Conservation (phyloP, 768 basidiomycete genomes). For the Tylopilus subfusipes region DNA sequence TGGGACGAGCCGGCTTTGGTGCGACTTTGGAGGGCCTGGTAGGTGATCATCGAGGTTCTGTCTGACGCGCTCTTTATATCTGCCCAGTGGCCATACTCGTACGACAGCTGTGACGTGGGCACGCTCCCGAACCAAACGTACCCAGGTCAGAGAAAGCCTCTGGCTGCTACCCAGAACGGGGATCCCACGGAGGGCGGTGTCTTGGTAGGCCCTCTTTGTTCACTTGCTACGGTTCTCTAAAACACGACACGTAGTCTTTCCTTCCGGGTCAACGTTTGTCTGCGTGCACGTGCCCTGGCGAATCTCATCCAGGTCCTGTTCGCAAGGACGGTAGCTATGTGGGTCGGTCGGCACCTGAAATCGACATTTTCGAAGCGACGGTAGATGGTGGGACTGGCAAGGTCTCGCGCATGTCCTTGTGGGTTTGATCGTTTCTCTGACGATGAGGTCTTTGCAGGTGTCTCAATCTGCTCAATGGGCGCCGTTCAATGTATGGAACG, state of each 20-base stretch:
- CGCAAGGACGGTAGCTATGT: too few relatives aligned
- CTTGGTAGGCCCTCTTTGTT: slow-evolving; percentile 15
- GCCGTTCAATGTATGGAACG: slow-evolving; percentile 30
- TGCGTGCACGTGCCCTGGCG: too few relatives aligned
- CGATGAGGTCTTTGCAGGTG: slow-evolving; percentile 31
- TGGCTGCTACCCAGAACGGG: slow-evolving; percentile 39
- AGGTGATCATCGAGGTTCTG: slow-evolving; percentile 22
- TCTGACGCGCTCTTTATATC: background rate
- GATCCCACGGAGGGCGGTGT: slow-evolving; percentile 32
- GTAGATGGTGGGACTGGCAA: too few relatives aligned
- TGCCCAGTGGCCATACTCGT: slow-evolving; percentile 49
- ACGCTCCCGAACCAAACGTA: slow-evolving; percentile 73
- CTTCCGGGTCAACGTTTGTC: too few relatives aligned
- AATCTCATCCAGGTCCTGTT: too few relatives aligned
- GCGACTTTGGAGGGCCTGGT: slow-evolving; percentile 63
- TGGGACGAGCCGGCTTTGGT: slow-evolving; percentile 51
- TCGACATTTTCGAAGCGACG: too few relatives aligned
- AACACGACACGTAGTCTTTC: slow-evolving; percentile 2
- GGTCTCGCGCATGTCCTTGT: background rate
- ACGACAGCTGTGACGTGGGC: slow-evolving; percentile 70
- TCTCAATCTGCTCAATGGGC: slow-evolving; percentile 54
- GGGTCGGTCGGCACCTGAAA: too few relatives aligned
- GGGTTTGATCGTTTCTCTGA: slow-evolving; percentile 8
- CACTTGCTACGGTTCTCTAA: background rate
- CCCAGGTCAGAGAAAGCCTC: slow-evolving; percentile 41